Evolutionary conservation across 352 stramenopile genomes (phyloP).

Genomic region (Globisporangium nodosum): DNA sequence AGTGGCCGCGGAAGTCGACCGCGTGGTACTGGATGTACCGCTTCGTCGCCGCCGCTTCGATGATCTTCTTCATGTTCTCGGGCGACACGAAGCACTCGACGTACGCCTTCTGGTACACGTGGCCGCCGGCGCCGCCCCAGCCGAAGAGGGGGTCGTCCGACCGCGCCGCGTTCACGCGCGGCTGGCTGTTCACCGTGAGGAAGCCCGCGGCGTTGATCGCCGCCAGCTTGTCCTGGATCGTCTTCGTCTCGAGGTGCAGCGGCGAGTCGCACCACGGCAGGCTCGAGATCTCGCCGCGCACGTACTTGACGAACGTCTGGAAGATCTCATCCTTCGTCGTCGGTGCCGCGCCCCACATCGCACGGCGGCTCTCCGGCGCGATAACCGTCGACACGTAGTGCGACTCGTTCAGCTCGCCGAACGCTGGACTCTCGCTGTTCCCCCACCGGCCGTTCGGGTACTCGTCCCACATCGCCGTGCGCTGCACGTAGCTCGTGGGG

Average conservation of each 20-base stretch:
- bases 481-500: slow-evolving; percentile 95
- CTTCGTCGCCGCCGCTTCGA: slow-evolving; percentile 82
- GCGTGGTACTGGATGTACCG: slow-evolving; percentile 88
- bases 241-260: slow-evolving; percentile 92
- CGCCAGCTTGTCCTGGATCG: slow-evolving; percentile 76
- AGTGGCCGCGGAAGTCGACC: slow-evolving; percentile 86
- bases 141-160: slow-evolving; percentile 93
- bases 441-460: slow-evolving; percentile 97
- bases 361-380: slow-evolving; percentile 68
- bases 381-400: slow-evolving; percentile 89
- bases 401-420: slow-evolving; percentile 94
- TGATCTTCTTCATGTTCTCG: slow-evolving; percentile 88
- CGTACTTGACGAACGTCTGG: slow-evolving; percentile 95
- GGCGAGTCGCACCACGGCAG: slow-evolving; percentile 97
- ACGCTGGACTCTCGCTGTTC: slow-evolving; percentile 92
- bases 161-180: slow-evolving; percentile 85
- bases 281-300: slow-evolving; percentile 93
- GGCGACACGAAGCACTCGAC: slow-evolving; percentile 98
- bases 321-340: slow-evolving; percentile 89
- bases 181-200: slow-evolving; percentile 96
- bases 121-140: slow-evolving; percentile 93
- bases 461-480: slow-evolving; percentile 97
- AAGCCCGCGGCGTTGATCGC: slow-evolving; percentile 84
- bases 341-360: slow-evolving; percentile 94
- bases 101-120: slow-evolving; percentile 99